Percentiles rank a stretch among this genome's conserved stretches.
These are phyloP conservation scores for Zopfochytrium polystomum DNA, from an alignment of 371 early-diverging fungal genomes.

Conservation along the genomic window DNA sequence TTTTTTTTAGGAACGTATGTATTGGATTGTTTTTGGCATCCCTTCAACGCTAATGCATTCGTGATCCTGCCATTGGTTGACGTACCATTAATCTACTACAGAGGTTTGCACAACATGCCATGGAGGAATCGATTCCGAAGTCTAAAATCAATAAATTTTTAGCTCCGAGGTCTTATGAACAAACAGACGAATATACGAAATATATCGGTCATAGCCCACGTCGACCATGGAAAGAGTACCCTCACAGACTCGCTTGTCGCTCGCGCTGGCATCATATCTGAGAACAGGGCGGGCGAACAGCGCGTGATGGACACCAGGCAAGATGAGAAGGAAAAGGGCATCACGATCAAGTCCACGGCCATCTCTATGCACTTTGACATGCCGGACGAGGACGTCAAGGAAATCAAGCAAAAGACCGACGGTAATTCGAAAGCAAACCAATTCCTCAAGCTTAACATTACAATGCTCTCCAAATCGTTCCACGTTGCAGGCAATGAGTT, in stretches of 20 bases:
- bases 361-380: slow-evolving; percentile 98
- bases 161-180: slow-evolving; percentile 67
- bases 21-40: too few species aligned
- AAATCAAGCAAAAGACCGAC: slow-evolving; percentile 90
- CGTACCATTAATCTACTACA: too few species aligned
- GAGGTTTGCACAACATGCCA: too few species aligned
- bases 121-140: too few species aligned
- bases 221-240: slow-evolving; percentile 52
- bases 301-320: slow-evolving; percentile 99
- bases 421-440: too few species aligned
- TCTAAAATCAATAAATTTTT: too few species aligned
- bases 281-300: too few species aligned
- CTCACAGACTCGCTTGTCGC: slow-evolving; percentile 96
- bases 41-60: too few species aligned
- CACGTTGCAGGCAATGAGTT: too few species aligned
- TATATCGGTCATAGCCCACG: slow-evolving; percentile 99
- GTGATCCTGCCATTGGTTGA: too few species aligned
- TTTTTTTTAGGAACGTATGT: too few species aligned
- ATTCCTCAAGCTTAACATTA: background rate
- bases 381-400: slow-evolving; percentile 76
- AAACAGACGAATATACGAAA: slow-evolving; percentile 94
- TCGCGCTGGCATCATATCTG: slow-evolving; percentile 98
- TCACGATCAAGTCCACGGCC: slow-evolving; percentile 99
- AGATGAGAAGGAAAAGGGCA: too few species aligned
- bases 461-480: slow-evolving; percentile 40